Evolutionary conservation across 345 rosid genomes (phyloP), one percentile per base, ranked within the genome.

Genomic region (Aegle marmelos): DNA sequence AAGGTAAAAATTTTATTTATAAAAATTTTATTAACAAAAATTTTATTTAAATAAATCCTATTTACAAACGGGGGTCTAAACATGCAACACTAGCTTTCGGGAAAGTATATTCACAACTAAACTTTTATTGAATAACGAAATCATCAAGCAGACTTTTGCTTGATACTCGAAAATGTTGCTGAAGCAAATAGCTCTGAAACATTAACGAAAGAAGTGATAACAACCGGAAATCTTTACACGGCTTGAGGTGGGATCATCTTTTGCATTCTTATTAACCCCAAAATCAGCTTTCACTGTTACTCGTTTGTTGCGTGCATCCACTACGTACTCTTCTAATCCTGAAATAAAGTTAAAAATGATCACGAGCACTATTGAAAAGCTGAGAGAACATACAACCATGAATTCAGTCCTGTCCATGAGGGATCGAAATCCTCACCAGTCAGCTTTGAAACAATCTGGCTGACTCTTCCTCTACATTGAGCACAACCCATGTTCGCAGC

Each of bases 401-500:
- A 45, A 45, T 45, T 45, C 50, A 1, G 0, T 53, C 1, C 22
- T 5, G 16, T 45, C 16, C 9, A 41, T 3, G 56, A 50, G 30
- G 66, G 66, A 16, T 63, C 31, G 60, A 22, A 41, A 16, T 75
- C 22, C 83, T 9, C 62, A 87, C 94, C 91, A 1, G 79, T 58
- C 77, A 89, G 79, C 78, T 83, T 87, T 7, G 91, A 82, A 30
- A 80, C 48, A 59, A 86, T 3, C 27, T 53, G 72, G 9, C 84
- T 67, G 75, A 86, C 89, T 69, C 83, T 80, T 54, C 45, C 59
- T 48, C 72, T 82, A 24, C 94, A 89, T 27, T 57, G 37, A 65
- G 72, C 75, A 48, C 92, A 90, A 22, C 89, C 84, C 86, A 83
- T 59, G 82, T 85, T 85, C 76, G 87, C 91, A 11, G 78, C 77